Conservation (phyloP, 1,284 basidiomycete species). For the Melampsora americana region DNA sequence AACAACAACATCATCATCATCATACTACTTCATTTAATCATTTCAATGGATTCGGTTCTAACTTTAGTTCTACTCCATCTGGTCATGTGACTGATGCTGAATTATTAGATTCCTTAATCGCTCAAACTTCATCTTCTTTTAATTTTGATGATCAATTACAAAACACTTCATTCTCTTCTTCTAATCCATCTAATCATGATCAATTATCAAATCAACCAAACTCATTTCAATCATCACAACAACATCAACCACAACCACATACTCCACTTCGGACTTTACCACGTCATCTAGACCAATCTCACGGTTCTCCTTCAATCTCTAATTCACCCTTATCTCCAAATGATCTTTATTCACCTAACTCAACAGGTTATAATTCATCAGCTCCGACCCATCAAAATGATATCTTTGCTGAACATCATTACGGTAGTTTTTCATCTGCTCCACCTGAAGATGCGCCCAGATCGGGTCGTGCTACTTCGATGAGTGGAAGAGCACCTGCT, state of each 20-base stretch:
- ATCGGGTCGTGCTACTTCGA: background rate
- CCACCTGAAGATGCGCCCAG: background rate
- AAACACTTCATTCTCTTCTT: no score
- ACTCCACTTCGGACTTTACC: background rate
- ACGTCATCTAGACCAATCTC: background rate
- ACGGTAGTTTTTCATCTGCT: background rate
- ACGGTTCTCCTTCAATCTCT: no score
- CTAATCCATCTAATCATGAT: background rate
- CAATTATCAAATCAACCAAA: constrained; percentile 9
- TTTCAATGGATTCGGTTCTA: no score
- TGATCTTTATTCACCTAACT: constrained; percentile 5
- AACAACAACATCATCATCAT: no score
- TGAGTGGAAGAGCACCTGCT: background rate
- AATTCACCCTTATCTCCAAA: constrained; percentile 7
- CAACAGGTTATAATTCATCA: background rate
- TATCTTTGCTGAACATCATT: background rate
- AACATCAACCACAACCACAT: constrained; percentile 2
- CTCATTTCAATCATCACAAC: background rate
- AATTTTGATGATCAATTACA: no score
- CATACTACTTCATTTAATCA: no score
- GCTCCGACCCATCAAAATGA: background rate
- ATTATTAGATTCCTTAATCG: no score
- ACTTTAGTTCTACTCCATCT: no score
- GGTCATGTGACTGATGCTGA: no score
- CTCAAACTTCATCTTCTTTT: no score